A percentile compares a stretch with the other conserved stretches of the same genome.
Conservation (phyloP, 1,139 yeast species). For the Arxiozyma telluris region DNA sequence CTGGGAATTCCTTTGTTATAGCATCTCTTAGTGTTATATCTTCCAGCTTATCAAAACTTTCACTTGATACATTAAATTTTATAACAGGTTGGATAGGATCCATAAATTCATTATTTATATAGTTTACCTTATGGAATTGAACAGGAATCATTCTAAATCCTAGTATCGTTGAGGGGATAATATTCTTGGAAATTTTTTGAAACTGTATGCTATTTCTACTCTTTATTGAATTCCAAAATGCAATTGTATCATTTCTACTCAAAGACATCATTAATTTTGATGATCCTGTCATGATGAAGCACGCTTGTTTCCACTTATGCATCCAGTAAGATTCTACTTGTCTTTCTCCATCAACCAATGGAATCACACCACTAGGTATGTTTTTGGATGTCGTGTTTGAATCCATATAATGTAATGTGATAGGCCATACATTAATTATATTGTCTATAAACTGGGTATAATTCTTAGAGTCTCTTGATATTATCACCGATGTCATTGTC, state of each 20-base stretch:
- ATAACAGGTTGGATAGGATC: constrained; percentile 35
- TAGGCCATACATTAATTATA: constrained; percentile 39
- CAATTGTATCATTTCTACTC: constrained; percentile 49
- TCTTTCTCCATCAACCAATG: constrained; percentile 30
- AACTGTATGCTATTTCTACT: constrained; percentile 30
- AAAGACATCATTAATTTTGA: constrained; percentile 69
- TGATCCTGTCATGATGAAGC: constrained; percentile 62
- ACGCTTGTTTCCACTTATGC: constrained; percentile 73
- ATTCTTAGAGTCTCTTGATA: neutral
- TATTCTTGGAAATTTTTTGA: constrained; percentile 32
- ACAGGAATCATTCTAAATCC: constrained; percentile 44
- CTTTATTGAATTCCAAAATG: constrained; percentile 47
- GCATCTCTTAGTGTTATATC: constrained; percentile 36
- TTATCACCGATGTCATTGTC: neutral
- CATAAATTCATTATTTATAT: constrained; percentile 28
- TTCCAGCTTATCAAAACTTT: neutral
- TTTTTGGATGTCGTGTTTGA: constrained; percentile 22
- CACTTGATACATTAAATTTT: constrained; percentile 18
- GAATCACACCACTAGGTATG: constrained; percentile 50
- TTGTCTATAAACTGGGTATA: neutral
- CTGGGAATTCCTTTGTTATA: constrained; percentile 38
- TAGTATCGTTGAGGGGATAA: constrained; percentile 30
- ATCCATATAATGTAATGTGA: constrained; percentile 34
- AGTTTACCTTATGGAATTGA: constrained; percentile 41
- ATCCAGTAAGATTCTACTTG: constrained; percentile 48